Conservation (phyloP, 2,329 filamentous ascomycete genomes). For the Plectosphaerella plurivora region DNA sequence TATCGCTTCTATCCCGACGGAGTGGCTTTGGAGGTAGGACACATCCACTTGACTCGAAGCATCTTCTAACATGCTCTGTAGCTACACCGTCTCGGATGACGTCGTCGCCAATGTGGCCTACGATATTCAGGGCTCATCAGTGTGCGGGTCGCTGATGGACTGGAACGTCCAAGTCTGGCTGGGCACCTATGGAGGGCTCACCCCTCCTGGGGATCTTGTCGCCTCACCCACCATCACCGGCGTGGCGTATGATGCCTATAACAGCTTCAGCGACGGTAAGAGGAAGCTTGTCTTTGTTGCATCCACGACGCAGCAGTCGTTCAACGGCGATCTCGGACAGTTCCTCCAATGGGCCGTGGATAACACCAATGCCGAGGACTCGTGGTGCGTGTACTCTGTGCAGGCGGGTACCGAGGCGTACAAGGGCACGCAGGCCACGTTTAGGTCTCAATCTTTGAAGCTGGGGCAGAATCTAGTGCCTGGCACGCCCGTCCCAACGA, state of each 20-base stretch:
- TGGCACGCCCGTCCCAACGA: background rate
- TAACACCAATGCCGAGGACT: background rate
- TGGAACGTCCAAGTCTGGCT: constrained; percentile 1
- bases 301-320: background rate
- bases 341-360: background rate
- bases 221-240: background rate
- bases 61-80: background rate
- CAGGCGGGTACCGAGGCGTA: background rate
- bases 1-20: background rate
- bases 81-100: background rate
- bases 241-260: background rate
- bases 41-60: background rate
- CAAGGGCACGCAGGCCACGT: background rate
- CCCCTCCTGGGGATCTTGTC: background rate
- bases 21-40: background rate
- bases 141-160: background rate
- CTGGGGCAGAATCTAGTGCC: background rate
- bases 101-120: background rate
- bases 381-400: background rate
- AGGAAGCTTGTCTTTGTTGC: background rate
- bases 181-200: background rate
- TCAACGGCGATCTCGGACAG: background rate
- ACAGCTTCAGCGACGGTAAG: background rate
- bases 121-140: background rate
- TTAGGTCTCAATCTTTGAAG: background rate